Evolutionary conservation across 768 basidiomycete species (phyloP).

Genomic region (Austroboletus eburneus): DNA sequence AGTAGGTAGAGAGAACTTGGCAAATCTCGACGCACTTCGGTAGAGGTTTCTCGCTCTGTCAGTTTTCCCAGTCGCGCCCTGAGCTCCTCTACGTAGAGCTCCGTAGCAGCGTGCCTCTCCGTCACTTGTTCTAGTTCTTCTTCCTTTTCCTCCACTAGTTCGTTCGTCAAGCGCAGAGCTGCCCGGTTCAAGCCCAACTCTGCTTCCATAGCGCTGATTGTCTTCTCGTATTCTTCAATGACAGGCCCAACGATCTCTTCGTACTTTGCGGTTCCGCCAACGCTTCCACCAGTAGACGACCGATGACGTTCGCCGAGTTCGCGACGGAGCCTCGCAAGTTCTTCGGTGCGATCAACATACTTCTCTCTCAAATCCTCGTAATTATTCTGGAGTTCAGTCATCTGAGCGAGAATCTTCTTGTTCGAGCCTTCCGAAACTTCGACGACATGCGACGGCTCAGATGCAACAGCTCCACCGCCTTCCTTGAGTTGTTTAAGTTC

Average conservation of each 20-base stretch:
- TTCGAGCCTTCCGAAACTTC: constrained; percentile 56
- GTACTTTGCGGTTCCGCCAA: constrained; percentile 71
- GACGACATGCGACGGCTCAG: constrained; percentile 22
- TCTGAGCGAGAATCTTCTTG: constrained; percentile 74
- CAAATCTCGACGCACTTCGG: constrained; percentile 59
- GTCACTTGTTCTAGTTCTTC: constrained; percentile 63
- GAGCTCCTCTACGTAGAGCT: constrained; percentile 85
- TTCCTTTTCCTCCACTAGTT: constrained; percentile 90
- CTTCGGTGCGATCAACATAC: constrained; percentile 85
- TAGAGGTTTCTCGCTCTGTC: constrained; percentile 83
- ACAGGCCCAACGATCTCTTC: constrained; percentile 96
- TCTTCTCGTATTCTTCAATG: constrained; percentile 98
- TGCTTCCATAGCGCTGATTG: constrained; percentile 90
- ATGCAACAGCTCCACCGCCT: constrained; percentile 37
- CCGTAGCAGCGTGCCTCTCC: constrained; percentile 72
- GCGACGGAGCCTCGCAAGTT: constrained; percentile 73
- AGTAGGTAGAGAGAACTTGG: background rate
- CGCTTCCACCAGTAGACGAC: constrained; percentile 49
- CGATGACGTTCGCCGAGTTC: constrained; percentile 77
- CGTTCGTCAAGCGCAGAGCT: constrained; percentile 86
- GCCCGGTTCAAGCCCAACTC: constrained; percentile 85
- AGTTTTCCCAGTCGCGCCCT: constrained; percentile 75
- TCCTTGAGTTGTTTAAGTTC: constrained; percentile 82
- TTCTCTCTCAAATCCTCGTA: constrained; percentile 81
- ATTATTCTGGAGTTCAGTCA: constrained; percentile 80